These are phyloP conservation scores for Oryza officinalis DNA, from an alignment of 176 grass and related monocot genomes.

Conservation along the genomic window DNA sequence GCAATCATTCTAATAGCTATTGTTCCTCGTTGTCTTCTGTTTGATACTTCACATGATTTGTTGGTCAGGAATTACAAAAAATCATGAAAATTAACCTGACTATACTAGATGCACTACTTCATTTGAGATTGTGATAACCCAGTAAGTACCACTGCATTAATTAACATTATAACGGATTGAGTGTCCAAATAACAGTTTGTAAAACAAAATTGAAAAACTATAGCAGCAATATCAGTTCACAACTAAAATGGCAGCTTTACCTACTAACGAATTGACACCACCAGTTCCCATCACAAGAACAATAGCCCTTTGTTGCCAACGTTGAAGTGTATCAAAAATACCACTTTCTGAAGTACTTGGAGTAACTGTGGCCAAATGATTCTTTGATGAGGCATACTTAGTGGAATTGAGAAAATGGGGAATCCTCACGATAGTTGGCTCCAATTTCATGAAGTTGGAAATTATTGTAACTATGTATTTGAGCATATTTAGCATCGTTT, in stretches of 20 bases:
- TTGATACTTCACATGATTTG: neutral
- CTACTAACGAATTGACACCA: slow-evolving; percentile 87
- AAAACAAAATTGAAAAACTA: slow-evolving; percentile 14
- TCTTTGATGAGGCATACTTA: slow-evolving; percentile 47
- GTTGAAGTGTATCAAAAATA: slow-evolving; percentile 45
- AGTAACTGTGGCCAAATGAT: slow-evolving; percentile 22
- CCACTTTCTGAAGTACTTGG: slow-evolving; percentile 48
- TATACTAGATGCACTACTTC: neutral
- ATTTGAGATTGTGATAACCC: slow-evolving; percentile 5
- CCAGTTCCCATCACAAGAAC: slow-evolving; percentile 86
- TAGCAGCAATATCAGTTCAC: slow-evolving; percentile 7
- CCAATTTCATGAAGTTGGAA: slow-evolving; percentile 76
- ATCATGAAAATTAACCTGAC: slow-evolving; percentile 5
- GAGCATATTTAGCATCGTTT: slow-evolving; percentile 69
- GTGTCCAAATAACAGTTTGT: neutral
- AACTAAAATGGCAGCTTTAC: slow-evolving; percentile 59
- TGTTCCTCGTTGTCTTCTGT: neutral
- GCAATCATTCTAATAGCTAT: neutral
- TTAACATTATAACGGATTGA: slow-evolving; percentile 19
- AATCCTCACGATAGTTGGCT: slow-evolving; percentile 37
- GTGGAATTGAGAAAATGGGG: slow-evolving; percentile 36
- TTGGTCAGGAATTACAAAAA: neutral
- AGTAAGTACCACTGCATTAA: slow-evolving; percentile 15
- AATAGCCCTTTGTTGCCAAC: slow-evolving; percentile 85
- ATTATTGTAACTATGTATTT: slow-evolving; percentile 73